Conservation (phyloP, 1,139 yeast species). For the Zygotorulaspora mrakii region DNA sequence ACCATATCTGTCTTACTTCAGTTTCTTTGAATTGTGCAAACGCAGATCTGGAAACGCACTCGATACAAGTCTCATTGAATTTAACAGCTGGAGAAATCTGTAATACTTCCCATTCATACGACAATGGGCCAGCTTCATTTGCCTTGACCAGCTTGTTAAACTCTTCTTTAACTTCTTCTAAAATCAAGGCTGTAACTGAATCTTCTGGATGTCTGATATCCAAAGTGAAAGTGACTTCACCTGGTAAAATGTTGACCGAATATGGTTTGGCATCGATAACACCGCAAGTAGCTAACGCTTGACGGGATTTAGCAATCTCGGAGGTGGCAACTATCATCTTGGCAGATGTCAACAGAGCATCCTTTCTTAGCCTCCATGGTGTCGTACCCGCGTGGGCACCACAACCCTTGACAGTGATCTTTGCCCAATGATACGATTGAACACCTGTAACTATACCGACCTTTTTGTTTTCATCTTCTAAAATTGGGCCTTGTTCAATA, state of each 20-base stretch:
- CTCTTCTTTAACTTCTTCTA: conserved; percentile 41
- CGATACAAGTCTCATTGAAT: conserved; percentile 49
- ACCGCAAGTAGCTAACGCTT: conserved; percentile 60
- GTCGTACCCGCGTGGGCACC: conserved; percentile 76
- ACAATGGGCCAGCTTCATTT: conserved; percentile 36
- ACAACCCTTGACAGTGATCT: conserved; percentile 51
- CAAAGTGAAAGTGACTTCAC: conserved; percentile 51
- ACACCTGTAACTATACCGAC: conserved; percentile 67
- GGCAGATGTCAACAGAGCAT: conserved; percentile 58
- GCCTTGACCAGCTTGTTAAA: conserved; percentile 41
- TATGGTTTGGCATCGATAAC: conserved; percentile 54
- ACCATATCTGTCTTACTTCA: conserved; percentile 46
- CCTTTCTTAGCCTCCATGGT: conserved; percentile 59
- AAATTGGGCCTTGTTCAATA: conserved; percentile 71
- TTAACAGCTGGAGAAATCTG: conserved; percentile 48
- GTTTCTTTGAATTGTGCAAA: conserved; percentile 46
- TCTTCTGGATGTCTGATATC: conserved; percentile 58
- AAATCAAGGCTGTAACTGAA: conserved; percentile 41
- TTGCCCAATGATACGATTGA: conserved; percentile 64
- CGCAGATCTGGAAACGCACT: conserved; percentile 52
- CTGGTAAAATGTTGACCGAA: conserved; percentile 66
- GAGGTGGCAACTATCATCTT: conserved; percentile 53
- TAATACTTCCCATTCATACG: conserved; percentile 17
- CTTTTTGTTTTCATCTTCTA: conserved; percentile 51
- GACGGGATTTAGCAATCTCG: conserved; percentile 50